These are phyloP conservation scores for Schrenkiella parvula DNA, from an alignment of 345 rosid genomes.

Conservation along the genomic window DNA sequence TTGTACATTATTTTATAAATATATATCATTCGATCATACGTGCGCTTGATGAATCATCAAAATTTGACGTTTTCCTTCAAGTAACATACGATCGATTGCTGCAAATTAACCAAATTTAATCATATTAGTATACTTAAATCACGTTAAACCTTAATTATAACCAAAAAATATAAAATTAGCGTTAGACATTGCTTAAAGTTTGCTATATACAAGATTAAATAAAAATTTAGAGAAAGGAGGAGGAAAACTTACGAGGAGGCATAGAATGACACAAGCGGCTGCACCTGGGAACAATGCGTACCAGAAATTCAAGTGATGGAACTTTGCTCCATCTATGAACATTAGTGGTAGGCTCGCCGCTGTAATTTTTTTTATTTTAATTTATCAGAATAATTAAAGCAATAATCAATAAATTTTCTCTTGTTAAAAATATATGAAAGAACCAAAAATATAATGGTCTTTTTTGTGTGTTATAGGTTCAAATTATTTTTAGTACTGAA, in stretches of 20 bases:
- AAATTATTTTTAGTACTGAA: too few species aligned
- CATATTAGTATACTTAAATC: neutral
- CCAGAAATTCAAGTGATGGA: constrained; percentile 70
- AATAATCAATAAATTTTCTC: neutral
- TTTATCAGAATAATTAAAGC: neutral
- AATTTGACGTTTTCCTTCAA: constrained; percentile 72
- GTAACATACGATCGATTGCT: constrained; percentile 78
- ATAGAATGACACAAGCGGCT: constrained; percentile 72
- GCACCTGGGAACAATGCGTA: constrained; percentile 89
- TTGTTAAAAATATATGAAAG: too few species aligned
- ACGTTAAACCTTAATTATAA: constrained; percentile 1
- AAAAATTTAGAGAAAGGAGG: neutral
- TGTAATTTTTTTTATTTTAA: constrained; percentile 7
- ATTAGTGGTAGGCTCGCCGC: constrained; percentile 93
- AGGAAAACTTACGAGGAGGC: constrained; percentile 51
- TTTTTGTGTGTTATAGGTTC: too few species aligned
- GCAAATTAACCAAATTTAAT: constrained; percentile 30
- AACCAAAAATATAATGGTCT: too few species aligned
- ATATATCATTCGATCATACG: neutral
- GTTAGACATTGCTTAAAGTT: neutral
- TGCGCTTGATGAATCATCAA: constrained; percentile 33
- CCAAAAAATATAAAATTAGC: neutral
- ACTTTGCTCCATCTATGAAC: constrained; percentile 81
- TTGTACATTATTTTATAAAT: constrained; percentile 15
- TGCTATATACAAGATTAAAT: neutral